Evolutionary conservation across 495 filamentous ascomycete species (phyloP).

Genomic region (Barbatosphaeria neglecta): DNA sequence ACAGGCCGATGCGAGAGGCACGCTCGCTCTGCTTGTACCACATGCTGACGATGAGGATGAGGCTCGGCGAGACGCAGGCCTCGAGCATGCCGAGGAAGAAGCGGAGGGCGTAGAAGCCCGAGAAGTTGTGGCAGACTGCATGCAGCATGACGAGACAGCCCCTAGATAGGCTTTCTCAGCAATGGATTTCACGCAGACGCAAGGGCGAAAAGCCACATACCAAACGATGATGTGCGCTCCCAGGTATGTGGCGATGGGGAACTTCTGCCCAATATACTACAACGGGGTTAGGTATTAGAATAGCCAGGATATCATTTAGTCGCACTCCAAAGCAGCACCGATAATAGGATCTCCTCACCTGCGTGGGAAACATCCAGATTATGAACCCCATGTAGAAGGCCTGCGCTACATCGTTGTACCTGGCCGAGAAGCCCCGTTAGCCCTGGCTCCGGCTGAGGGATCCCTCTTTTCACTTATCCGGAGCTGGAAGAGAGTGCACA

Average conservation of each 20-base stretch:
- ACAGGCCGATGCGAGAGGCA: neutral
- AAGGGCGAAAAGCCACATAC: too few relatives aligned
- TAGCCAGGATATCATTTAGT: too few relatives aligned
- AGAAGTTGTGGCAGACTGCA: conserved; percentile 14
- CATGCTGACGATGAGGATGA: conserved; percentile 12
- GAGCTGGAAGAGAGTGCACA: too few relatives aligned
- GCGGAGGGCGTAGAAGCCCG: conserved; percentile 16
- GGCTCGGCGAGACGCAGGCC: conserved; percentile 16
- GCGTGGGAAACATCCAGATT: conserved; percentile 4
- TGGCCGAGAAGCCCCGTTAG: too few relatives aligned
- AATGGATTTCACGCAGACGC: too few relatives aligned
- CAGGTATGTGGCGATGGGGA: conserved; percentile 11
- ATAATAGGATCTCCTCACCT: too few relatives aligned
- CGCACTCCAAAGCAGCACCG: too few relatives aligned
- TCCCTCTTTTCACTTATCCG: too few relatives aligned
- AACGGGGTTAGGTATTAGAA: too few relatives aligned
- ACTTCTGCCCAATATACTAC: conserved; percentile 1
- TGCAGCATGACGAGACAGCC: conserved; percentile 13
- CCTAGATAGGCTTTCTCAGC: too few relatives aligned
- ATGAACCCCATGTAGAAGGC: conserved; percentile 6
- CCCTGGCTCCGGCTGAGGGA: too few relatives aligned
- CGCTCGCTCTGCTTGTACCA: conserved; percentile 3
- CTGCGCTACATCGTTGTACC: neutral
- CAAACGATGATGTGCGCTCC: conserved; percentile 11
- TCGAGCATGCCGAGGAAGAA: conserved; percentile 26